Conservation (phyloP, 208 protist species). For the Acanthamoeba divionensis region DNA sequence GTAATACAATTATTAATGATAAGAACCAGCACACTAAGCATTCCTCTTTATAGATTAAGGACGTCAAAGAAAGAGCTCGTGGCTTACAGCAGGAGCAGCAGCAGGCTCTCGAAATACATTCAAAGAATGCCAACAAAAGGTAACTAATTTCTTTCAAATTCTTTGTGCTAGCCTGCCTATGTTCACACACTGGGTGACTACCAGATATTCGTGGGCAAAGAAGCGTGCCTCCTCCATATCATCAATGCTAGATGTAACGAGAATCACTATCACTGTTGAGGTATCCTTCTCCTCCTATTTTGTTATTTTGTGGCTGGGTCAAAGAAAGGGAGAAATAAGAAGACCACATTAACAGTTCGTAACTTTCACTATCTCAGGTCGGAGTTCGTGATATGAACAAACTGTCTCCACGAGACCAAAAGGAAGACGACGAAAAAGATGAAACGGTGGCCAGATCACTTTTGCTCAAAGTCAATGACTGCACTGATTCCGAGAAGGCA, state of each 20-base stretch:
- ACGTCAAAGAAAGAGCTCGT: background rate
- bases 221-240: background rate
- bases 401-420: too few species aligned
- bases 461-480: background rate
- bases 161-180: background rate
- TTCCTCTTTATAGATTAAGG: too few species aligned
- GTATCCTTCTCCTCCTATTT: background rate
- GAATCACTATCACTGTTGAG: background rate
- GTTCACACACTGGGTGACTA: background rate
- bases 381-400: background rate
- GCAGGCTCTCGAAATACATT: background rate
- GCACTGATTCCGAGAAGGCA: too few species aligned
- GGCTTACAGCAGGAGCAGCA: background rate
- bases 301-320: too few species aligned
- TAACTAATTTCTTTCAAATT: background rate
- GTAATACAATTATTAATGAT: too few species aligned
- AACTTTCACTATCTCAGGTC: background rate
- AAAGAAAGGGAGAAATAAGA: too few species aligned
- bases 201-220: background rate
- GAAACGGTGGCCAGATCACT: background rate
- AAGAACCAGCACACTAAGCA: too few species aligned
- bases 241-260: background rate
- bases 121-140: background rate
- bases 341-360: background rate
- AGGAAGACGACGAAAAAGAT: background rate